Base-by-base conservation (phyloP, 495 filamentous ascomycete species). In the Tetracladium setigerum region DNA sequence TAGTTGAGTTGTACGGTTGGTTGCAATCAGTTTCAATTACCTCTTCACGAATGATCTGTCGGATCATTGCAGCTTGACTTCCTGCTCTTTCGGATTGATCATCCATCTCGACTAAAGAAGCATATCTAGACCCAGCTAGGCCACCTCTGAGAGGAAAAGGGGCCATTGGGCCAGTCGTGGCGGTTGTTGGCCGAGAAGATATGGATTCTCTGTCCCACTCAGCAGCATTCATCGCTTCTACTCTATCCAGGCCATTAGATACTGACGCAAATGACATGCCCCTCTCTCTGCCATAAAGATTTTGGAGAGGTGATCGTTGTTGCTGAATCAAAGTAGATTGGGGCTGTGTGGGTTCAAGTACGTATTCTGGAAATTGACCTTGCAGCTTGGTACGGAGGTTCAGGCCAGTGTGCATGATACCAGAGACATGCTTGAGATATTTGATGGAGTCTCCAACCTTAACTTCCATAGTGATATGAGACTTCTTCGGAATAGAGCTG, bases 351-450 rank as follows among this genome's bases (percentile, higher is more conserved):
- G 14, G 30, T 27, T 34, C 14, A 13, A 14, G 13, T 3, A 14
- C 27, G 30, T 15, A 22, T 37, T 15, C 30, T 6, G 46, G 38
- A 18, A 57, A 50, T 44, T 57, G 54, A 5, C 55, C 55, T 6
- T 19, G n/a, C 17, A 30, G 2, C 5, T 47, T 44, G n/a, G 39
- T 54, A 4, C 32, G 34, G 6, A 45, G 35, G 34, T 52, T 58
- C 22, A 30, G n/a, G 3, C 55, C 52, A 11, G 18, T 24, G 14
- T 50, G 37, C 15, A 48, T 44, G 10, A 41, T 47, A 5, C 52
- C 56, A 24, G 47, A 52, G 0, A 59, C 56, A 41, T 46, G 39
- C 35, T 49, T 59, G n/a, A 47, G 19, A 11, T 53, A 32, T 31
- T 41, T 52, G 46, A 59, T 53, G 8, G 43, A 40, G 30, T 59